Percentiles rank a stretch among this genome's conserved stretches.
Evolutionary conservation across 495 filamentous ascomycete genomes (phyloP).

Genomic region (Neurospora intermedia): DNA sequence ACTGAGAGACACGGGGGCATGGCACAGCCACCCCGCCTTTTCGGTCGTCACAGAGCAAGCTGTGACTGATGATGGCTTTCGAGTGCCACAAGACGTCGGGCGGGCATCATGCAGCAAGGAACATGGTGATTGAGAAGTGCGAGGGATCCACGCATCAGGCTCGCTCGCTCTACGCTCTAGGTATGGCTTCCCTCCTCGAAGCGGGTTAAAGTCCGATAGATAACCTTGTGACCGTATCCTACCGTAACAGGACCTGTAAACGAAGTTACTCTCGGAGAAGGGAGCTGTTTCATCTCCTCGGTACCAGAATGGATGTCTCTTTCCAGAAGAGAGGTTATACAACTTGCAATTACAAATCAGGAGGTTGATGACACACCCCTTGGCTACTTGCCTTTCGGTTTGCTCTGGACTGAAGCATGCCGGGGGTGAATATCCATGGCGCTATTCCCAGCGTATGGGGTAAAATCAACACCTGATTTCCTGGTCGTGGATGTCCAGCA

Average conservation of each 20-base stretch:
- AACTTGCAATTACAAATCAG: neutral
- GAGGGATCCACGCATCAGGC: neutral
- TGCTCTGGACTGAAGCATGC: neutral
- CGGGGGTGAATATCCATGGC: neutral
- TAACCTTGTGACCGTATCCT: neutral
- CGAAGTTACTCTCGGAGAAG: neutral
- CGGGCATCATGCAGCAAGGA: neutral
- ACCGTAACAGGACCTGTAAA: neutral
- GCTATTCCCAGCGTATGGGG: neutral
- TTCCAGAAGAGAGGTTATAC: neutral
- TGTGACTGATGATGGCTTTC: neutral
- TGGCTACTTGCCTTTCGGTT: neutral
- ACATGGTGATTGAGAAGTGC: neutral
- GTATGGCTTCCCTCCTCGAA: too few relatives aligned
- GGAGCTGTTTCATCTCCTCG: neutral
- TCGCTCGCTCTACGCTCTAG: neutral
- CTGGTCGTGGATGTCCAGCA: neutral
- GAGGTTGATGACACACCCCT: neutral
- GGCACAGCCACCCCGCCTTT: neutral
- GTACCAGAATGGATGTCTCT: neutral
- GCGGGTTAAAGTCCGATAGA: too few relatives aligned
- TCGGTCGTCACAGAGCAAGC: neutral
- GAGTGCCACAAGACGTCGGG: neutral
- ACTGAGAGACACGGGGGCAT: neutral
- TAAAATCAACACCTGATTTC: neutral